Base-by-base conservation (phyloP, 1,284 basidiomycete genomes). In the Grifola frondosa region DNA sequence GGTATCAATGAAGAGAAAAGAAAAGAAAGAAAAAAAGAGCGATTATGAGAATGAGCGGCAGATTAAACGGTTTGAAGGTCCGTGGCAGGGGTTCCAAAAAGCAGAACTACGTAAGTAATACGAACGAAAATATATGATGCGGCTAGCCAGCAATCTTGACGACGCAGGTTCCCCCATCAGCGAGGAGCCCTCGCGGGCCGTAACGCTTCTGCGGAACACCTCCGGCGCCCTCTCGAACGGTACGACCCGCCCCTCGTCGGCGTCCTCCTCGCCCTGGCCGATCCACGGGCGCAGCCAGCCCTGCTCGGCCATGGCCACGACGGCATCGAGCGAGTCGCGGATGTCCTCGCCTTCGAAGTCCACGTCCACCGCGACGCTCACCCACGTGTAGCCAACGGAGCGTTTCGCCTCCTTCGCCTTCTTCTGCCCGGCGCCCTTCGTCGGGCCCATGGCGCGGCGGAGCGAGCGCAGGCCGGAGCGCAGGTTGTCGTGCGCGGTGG, bases 321-420 rank as follows among this genome's bases (percentile, higher is more conserved):
- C 73, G 9, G 71, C 74, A n/a, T 67, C 75, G 21, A 90, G 61
- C 37, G 77, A 77, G 51, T 86, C 82, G 9, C 78, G 67, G 30
- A 89, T 73, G 60, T 87, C 82, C 47, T 78, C 73, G n/a, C 88
- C 88, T 54, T 88, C 84, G 72, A 79, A 83, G 61, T 90, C 87
- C 24, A 89, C 77, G 58, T 89, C 87, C 39, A 84, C 82, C 20
- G 77, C 77, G 31, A 80, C 67, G 56, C 77, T 82, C 15, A 89
- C 77, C 85, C 86, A 90, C 16, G 81, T 76, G 62, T 90, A 90
- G 23, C 78, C 80, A 21, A 86, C 78, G 40, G 57, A 54, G n/a
- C 65, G 60, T 52, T 58, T 57, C 43, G 44, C 21, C 13, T 20
- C 19, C 37, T 46, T 53, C 15, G 24, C 37, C 24, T 41, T 30